Base-by-base conservation (phyloP, 108 stramenopile genomes). In the Pseudonitzschia delicatissima region DNA sequence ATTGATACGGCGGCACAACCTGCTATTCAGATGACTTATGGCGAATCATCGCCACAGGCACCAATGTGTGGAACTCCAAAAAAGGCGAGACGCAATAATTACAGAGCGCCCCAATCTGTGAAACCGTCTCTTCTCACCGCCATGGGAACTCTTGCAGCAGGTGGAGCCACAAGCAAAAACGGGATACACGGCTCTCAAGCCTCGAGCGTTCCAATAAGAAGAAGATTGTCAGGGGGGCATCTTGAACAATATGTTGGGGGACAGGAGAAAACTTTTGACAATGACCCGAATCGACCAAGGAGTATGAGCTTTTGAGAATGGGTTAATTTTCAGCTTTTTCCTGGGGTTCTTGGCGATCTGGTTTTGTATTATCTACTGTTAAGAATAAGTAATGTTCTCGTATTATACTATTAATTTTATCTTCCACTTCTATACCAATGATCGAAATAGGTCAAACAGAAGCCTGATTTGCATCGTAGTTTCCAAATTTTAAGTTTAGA, bases 81-180 rank as follows among this genome's bases (percentile, higher is more conserved):
- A 48, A 50, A 59, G 37, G 57, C 73, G 26, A 50, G 66, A 62
- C 23, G 66, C 45, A 67, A 62, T 27, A 67, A 67, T 39, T 74
- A 74, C 42, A 7, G 52, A 28, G 50, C 60, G 26, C 73, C 73
- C 5, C 55, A 50, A 45, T 37, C 51, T 7, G 60, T 74, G 26
- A 52, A 52, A 48, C 73, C 73, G 6, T 74, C 73, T 0, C 39
- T 74, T 50, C 57, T 74, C 21, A 74, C 66, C 11, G 73, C 73
- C 5, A 62, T 62, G 36, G 73, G 73, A 9, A 74, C 64, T 26
- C 61, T 74, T 29, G 66, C 57, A 8, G 63, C 62, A 2, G 62
- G 62, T 31, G 11, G 31, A 2, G 36, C 9, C 37, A 57, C 11
- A 4, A 12, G 2, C 35, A 21, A 39, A 42, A 29, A 17, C 17